Evolutionary conservation across 2,329 filamentous ascomycete species (phyloP).

Genomic region (Fusarium compactum): DNA sequence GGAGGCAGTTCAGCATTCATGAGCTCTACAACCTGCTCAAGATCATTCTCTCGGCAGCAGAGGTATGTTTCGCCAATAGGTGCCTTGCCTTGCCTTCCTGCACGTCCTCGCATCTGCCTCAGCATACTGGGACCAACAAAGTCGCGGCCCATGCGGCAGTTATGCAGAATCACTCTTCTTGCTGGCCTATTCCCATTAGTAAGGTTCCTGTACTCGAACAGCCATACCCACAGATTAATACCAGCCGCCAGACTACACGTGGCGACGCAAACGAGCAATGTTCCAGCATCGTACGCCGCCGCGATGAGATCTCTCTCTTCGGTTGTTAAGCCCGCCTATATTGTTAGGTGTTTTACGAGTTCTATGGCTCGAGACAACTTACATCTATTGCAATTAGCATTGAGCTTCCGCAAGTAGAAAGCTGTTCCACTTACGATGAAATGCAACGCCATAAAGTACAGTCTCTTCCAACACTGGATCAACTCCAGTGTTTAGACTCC

Average conservation of each 20-base stretch:
- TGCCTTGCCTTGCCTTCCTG: slow-evolving; percentile 82
- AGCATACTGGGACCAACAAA: slow-evolving; percentile 83
- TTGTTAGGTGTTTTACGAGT: slow-evolving; percentile 38
- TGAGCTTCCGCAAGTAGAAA: background rate
- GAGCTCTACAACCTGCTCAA: slow-evolving; percentile 76
- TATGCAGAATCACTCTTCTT: slow-evolving; percentile 79
- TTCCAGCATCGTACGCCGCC: slow-evolving; percentile 75
- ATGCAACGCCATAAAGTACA: slow-evolving; percentile 75
- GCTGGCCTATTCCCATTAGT: slow-evolving; percentile 61
- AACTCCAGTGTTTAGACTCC: slow-evolving; percentile 73
- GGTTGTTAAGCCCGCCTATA: slow-evolving; percentile 74
- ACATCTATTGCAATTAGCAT: slow-evolving; percentile 53
- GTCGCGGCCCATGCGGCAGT: slow-evolving; percentile 80
- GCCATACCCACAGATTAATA: slow-evolving; percentile 71
- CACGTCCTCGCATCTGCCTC: slow-evolving; percentile 83
- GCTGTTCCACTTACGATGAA: slow-evolving; percentile 67
- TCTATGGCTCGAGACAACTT: slow-evolving; percentile 28
- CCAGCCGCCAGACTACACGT: slow-evolving; percentile 85
- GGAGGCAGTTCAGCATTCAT: slow-evolving; percentile 79
- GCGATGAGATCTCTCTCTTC: slow-evolving; percentile 81
- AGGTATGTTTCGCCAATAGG: slow-evolving; percentile 82
- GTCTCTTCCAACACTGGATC: slow-evolving; percentile 75
- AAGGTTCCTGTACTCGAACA: background rate
- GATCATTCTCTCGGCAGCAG: slow-evolving; percentile 75
- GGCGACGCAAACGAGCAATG: slow-evolving; percentile 77